Base-by-base conservation (phyloP, 2,329 filamentous ascomycete genomes). In the Colletotrichum trifolii region DNA sequence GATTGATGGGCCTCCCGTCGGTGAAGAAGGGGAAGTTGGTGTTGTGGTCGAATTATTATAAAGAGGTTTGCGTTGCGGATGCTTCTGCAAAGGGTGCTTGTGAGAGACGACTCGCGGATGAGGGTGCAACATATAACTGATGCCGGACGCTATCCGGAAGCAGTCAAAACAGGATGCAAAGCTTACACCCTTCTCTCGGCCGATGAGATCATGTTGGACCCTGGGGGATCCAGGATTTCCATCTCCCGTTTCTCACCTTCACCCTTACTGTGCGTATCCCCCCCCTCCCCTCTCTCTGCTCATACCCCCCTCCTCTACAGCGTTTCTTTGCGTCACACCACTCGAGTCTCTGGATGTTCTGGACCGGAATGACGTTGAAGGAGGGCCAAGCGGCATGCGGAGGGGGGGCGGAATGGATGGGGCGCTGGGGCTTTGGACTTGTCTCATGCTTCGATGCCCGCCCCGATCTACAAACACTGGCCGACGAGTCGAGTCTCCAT, bases 281-380 rank as follows among this genome's bases (percentile, higher is more conserved):
- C 25, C 25, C 25, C 25, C 4, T 4, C 1, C 25, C 5, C 25
- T 25, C 25, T 48, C 6, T 54, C 46, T 12, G 34, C 35, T 54
- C 56, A 15, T 36, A 46, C 35, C 34, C 50, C 25, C 15, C 35
- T 36, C 56, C 50, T 45, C 63, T 47, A 53, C 53, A 10, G 13
- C 46, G 46, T 52, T 46, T 63, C 48, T 57, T 57, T 57, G 62
- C 63, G 63, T 66, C 63, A 66, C 59, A 64, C 53, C 63, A 39
- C 48, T 64, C 53, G 54, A 57, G 48, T 66, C 54, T 59, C 35
- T 53, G 25, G 33, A 46, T 49, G 63, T 62, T 64, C 64, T 66
- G 60, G 64, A 66, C 61, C 65, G 63, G 15, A 57, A 72, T 74
- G 73, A 74, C 71, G 72, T 74, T 72, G 72, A 73, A 64, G 58